Conservation (phyloP, 163 green algal genomes). For the Trebouxia gelatinosa region DNA sequence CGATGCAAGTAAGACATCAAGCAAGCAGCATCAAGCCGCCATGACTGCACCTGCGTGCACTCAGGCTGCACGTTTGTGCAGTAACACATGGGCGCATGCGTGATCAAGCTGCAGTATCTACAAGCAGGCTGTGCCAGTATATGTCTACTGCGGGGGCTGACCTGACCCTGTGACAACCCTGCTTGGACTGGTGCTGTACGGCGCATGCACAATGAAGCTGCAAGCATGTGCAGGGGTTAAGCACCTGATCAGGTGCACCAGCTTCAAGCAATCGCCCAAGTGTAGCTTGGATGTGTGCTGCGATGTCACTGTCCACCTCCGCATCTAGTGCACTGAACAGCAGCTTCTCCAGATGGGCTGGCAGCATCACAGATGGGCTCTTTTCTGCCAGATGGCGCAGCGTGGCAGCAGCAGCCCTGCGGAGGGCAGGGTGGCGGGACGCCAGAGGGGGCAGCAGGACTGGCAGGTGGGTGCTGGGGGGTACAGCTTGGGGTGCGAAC, state of each 20-base stretch:
- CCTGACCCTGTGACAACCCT: neutral
- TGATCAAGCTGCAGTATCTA: too few species aligned
- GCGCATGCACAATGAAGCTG: too few species aligned
- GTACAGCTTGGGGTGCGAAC: constrained; percentile 84
- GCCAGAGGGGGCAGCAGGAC: constrained; percentile 63
- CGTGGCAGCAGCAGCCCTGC: constrained; percentile 77
- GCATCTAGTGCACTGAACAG: constrained; percentile 81
- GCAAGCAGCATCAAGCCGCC: too few species aligned
- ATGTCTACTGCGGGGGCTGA: too few species aligned
- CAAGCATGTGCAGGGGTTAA: too few species aligned
- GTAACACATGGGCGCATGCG: too few species aligned
- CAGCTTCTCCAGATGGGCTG: constrained; percentile 56
- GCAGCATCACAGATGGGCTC: constrained; percentile 47
- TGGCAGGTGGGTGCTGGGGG: constrained; percentile 42
- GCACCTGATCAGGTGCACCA: constrained; percentile 45
- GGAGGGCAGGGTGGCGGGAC: constrained; percentile 70
- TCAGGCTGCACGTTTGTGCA: too few species aligned
- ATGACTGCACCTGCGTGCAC: too few species aligned
- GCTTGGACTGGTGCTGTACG: too few species aligned
- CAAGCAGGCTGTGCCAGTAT: too few species aligned
- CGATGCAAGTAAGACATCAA: too few species aligned
- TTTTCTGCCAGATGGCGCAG: constrained; percentile 76
- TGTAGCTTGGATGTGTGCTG: constrained; percentile 63
- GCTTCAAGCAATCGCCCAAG: constrained; percentile 73
- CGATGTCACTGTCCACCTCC: constrained; percentile 67